Conservation (phyloP, 2,329 filamentous ascomycete genomes). For the Nigrospora osmanthi region DNA sequence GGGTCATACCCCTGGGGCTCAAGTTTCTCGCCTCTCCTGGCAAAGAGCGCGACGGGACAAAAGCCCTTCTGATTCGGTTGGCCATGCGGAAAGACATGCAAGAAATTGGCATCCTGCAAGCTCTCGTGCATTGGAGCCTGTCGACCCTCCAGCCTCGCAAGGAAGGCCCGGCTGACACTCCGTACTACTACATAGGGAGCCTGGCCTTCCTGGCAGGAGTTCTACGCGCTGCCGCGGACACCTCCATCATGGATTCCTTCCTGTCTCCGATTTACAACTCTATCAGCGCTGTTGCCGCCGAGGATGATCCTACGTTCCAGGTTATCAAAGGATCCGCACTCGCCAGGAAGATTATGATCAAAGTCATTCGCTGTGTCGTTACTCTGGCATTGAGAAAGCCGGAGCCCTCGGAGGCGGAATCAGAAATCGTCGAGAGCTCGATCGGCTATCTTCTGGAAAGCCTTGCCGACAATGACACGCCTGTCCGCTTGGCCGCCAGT, state of each 20-base stretch:
- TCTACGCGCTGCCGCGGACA: conserved; percentile 60
- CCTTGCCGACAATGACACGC: conserved; percentile 81
- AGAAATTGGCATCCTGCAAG: conserved; percentile 58
- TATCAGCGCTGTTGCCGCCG: conserved; percentile 50
- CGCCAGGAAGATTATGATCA: conserved; percentile 75
- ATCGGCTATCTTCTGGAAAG: conserved; percentile 75
- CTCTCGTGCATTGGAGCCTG: conserved; percentile 65
- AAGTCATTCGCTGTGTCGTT: conserved; percentile 70
- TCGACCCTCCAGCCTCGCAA: conserved; percentile 42
- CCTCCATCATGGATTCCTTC: conserved; percentile 64
- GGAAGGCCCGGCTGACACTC: conserved; percentile 32
- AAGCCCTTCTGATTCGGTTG: conserved; percentile 69
- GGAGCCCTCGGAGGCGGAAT: conserved; percentile 29
- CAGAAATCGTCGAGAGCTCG: conserved; percentile 64
- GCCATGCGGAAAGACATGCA: conserved; percentile 88
- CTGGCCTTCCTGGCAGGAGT: conserved; percentile 75
- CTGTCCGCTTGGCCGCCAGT: conserved; percentile 82
- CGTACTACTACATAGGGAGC: conserved; percentile 72
- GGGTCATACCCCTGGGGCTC: conserved; percentile 64
- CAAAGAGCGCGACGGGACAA: conserved; percentile 87
- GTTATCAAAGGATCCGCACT: conserved; percentile 64
- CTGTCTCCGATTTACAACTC: conserved; percentile 58
- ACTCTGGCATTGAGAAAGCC: conserved; percentile 55
- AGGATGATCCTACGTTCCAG: conserved; percentile 37
- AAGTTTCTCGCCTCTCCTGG: conserved; percentile 67